A percentile compares a stretch with the other conserved stretches of the same genome.
Conservation (phyloP, 192 early-diverging fungal genomes). For the Rhizoclosmatium sp. region DNA sequence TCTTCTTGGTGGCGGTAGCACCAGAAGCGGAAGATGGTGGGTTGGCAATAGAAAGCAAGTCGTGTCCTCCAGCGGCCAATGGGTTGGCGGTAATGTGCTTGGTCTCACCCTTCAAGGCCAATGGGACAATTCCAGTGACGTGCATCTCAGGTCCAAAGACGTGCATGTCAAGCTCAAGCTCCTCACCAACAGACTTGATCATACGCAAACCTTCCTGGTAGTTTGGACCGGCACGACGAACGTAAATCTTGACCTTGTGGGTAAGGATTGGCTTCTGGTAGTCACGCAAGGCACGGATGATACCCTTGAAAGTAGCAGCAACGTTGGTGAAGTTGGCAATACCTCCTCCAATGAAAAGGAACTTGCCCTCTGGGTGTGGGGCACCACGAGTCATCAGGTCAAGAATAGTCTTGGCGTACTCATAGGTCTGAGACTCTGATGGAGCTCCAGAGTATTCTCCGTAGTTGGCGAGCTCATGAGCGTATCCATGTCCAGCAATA, state of each 20-base stretch:
- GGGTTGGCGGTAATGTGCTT: slow-evolving; percentile 49
- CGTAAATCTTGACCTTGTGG: slow-evolving; percentile 93
- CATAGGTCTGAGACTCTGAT: slow-evolving; percentile 98
- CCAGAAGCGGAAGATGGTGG: slow-evolving; percentile 11
- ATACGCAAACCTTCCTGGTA: slow-evolving; percentile 98
- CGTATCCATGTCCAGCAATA: slow-evolving; percentile 95
- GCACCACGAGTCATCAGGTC: slow-evolving; percentile 96
- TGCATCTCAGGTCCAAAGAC: slow-evolving; percentile 98
- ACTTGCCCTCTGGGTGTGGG: slow-evolving; percentile 88
- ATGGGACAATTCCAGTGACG: slow-evolving; percentile 98
- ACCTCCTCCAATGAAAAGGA: slow-evolving; percentile 98
- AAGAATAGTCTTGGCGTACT: slow-evolving; percentile 98
- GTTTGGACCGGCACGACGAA: slow-evolving; percentile 98
- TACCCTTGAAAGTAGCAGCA: slow-evolving; percentile 98
- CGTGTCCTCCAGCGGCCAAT: background rate
- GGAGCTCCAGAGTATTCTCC: slow-evolving; percentile 99
- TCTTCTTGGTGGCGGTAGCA: slow-evolving; percentile 14
- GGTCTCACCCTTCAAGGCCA: slow-evolving; percentile 81
- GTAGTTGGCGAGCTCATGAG: slow-evolving; percentile 97
- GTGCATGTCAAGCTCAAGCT: slow-evolving; percentile 90
- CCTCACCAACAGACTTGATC: slow-evolving; percentile 93
- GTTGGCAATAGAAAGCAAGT: slow-evolving; percentile 38
- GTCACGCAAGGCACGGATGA: slow-evolving; percentile 92
- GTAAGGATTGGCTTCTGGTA: slow-evolving; percentile 87
- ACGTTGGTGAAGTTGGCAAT: slow-evolving; percentile 99